Percentiles rank a stretch among this genome's conserved stretches.
These are phyloP conservation scores for Trichoderma sp. DNA, from an alignment of 2,329 filamentous ascomycete genomes.

Conservation along the genomic window DNA sequence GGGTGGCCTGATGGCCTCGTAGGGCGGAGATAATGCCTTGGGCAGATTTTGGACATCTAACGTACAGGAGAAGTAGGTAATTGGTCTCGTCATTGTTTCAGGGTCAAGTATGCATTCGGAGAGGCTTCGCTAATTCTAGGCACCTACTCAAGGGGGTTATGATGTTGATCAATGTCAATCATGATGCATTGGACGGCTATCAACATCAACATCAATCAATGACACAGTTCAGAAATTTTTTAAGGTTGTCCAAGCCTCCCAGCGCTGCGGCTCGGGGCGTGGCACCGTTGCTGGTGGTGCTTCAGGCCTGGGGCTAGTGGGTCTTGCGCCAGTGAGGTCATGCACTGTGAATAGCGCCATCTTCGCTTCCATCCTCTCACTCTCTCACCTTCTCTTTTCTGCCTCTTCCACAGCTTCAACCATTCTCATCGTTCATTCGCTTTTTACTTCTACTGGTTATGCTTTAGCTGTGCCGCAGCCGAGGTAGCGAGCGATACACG, in stretches of 20 bases:
- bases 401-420: not conserved
- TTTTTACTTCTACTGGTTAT: not conserved
- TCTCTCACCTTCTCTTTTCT: not conserved
- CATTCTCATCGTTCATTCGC: not conserved
- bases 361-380: not conserved
- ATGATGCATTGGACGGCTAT: not conserved
- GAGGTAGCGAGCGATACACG: not conserved
- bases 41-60: not conserved
- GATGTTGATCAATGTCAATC: not conserved
- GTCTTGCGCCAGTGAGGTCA: conserved; percentile 3
- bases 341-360: not conserved
- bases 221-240: not conserved
- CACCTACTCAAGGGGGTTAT: not conserved
- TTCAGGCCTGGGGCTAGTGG: not conserved
- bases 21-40: conserved; percentile 2
- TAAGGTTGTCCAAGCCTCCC: conserved; percentile 14
- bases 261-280: conserved; percentile 16
- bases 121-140: not conserved
- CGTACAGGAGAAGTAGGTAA: not conserved
- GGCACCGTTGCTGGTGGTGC: not conserved
- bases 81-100: not conserved
- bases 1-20: not conserved
- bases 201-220: not conserved
- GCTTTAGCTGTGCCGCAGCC: not conserved
- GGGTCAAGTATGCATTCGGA: not conserved